Evolutionary conservation across 2,329 filamentous ascomycete species (phyloP).

Genomic region (Septoria petroselini): DNA sequence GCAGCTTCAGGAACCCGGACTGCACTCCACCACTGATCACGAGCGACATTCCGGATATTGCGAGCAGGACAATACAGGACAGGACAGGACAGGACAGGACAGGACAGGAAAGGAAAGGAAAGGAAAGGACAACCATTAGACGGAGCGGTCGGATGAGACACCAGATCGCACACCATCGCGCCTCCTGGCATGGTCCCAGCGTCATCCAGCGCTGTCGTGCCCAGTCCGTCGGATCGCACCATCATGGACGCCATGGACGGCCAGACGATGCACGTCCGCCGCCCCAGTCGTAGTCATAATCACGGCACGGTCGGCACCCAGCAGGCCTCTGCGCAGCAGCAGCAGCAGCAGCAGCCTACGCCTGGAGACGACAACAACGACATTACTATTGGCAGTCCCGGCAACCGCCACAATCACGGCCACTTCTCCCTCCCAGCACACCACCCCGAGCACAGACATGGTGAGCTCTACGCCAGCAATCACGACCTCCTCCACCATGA

Average conservation of each 20-base stretch:
- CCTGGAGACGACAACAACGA: constrained; percentile 6
- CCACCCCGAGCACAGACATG: constrained; percentile 25
- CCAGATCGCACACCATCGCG: background rate
- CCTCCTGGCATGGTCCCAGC: background rate
- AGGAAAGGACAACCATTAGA: background rate
- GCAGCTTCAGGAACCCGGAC: no score
- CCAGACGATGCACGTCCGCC: background rate
- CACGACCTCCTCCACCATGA: constrained; percentile 37
- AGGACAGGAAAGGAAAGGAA: background rate
- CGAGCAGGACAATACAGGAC: background rate
- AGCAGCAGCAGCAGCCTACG: constrained; percentile 2
- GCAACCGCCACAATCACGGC: constrained; percentile 4
- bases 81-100: background rate
- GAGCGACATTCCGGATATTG: no score
- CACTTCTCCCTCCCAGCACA: constrained; percentile 8
- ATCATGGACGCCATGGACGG: no score
- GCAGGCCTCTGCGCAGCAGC: background rate
- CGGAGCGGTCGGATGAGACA: background rate
- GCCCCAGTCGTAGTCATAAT: background rate
- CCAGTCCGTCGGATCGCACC: background rate
- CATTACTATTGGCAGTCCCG: constrained; percentile 20
- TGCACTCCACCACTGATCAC: background rate
- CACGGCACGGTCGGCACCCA: no score
- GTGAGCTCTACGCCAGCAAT: constrained; percentile 35
- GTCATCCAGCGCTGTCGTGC: background rate